Base-by-base conservation (phyloP, 768 basidiomycete genomes). In the Zangia roseola region DNA sequence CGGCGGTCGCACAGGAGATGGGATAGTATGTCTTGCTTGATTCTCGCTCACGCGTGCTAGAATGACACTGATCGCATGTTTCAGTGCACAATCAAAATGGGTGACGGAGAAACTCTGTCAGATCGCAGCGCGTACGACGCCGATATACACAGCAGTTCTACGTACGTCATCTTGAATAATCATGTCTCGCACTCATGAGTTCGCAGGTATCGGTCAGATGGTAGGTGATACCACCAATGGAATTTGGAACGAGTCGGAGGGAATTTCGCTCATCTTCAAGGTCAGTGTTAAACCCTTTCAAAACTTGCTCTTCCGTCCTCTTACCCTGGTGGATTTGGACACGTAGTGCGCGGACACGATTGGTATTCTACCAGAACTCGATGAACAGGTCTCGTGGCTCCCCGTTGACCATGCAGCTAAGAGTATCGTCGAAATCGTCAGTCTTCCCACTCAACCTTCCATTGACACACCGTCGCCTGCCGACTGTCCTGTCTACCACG, bases 191-290 rank as follows among this genome's bases (percentile, higher is more conserved):
- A 10, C 21, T 8, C 23, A n/a, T n/a, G n/a, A n/a, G n/a, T 21
- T 44, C 30, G 49, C 78, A 49, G 63, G 79, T 13, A 78, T 81
- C n/a, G 79, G 80, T 4, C 80, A 81, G 53, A 72, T 81, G 67
- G 79, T 77, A 3, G 79, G 79, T 1, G 78, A 81, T 50, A 71
- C 76, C 20, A 48, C 37, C 34, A 69, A 72, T 36, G 78, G 77
- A 7, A 71, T 77, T 5, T 80, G 78, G 79, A 80, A 79, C 60
- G 74, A 78, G 52, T 80, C 78, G 1, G 80, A 72, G 67, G 65
- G 54, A 4, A 51, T 64, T 10, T 64, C 62, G 2, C 59, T 67
- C 34, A 49, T 67, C 25, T 40, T 67, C 59, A 67, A 60, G 58
- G 70, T 69, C 44, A 8, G 56, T 54, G 10, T 23, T 13, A 12